phyloP scores from a whole-genome alignment of 2,329 filamentous ascomycete species.

The Orbilia quercus region DNA sequence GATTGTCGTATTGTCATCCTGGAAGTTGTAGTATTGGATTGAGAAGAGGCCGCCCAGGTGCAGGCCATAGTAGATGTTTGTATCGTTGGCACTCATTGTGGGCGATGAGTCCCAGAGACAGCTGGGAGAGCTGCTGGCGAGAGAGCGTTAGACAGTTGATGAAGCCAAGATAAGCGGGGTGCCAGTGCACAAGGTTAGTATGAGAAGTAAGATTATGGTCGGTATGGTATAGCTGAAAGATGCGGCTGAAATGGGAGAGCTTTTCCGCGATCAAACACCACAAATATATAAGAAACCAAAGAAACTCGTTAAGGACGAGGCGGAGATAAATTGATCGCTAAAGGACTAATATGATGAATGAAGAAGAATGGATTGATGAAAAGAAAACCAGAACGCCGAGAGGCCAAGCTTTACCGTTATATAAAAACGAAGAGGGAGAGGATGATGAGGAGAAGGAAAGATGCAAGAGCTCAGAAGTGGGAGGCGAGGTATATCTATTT shows the following conservation, averaged over 20 bases:
- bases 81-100: constrained; percentile 37
- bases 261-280: neutral
- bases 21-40: constrained; percentile 41
- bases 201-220: no score
- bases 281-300: constrained; percentile 10
- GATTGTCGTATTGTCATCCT: constrained; percentile 47
- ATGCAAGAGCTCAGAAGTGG: neutral
- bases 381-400: constrained; percentile 30
- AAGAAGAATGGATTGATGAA: constrained; percentile 14
- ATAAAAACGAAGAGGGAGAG: neutral
- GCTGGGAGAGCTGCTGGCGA: constrained; percentile 26
- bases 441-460: constrained; percentile 13
- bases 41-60: constrained; percentile 47
- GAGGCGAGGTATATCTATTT: constrained; percentile 37
- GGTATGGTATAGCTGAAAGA: constrained; percentile 15
- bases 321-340: constrained; percentile 13
- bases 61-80: constrained; percentile 54
- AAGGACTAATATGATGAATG: constrained; percentile 5
- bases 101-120: constrained; percentile 19
- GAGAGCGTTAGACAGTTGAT: neutral
- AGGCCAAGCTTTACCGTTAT: constrained; percentile 44
- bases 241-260: constrained; percentile 50
- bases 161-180: neutral
- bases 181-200: no score
- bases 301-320: constrained; percentile 39